phyloP scores from a whole-genome alignment of 148 eudicot genomes.

The Bassia scoparia region DNA sequence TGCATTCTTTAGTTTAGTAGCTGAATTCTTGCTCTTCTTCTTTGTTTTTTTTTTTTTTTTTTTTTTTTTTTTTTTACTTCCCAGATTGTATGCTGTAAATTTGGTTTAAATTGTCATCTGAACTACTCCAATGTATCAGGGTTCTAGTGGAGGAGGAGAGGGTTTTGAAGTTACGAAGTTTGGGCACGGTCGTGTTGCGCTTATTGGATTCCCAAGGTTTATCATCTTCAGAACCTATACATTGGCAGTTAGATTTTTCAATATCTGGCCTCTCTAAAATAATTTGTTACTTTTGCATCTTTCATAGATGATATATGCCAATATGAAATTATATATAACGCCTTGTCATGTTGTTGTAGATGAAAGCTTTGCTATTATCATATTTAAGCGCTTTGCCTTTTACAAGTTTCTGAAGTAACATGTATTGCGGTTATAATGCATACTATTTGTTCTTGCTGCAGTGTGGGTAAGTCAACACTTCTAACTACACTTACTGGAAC shows the following conservation, averaged over 20 bases:
- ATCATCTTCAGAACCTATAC: slow-evolving; percentile 18
- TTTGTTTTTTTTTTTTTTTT: background rate
- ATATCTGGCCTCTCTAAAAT: background rate
- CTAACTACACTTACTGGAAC: slow-evolving; percentile 94
- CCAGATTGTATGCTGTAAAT: background rate
- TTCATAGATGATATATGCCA: slow-evolving; percentile 3
- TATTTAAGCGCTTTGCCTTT: background rate
- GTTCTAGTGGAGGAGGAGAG: slow-evolving; percentile 97
- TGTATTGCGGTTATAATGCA: background rate
- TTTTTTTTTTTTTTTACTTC: background rate
- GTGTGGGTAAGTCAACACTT: slow-evolving; percentile 99
- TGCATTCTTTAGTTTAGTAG: slow-evolving; percentile 1
- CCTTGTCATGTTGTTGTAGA: background rate
- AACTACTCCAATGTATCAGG: slow-evolving; percentile 44
- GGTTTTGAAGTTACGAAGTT: slow-evolving; percentile 98
- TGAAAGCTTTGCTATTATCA: slow-evolving; percentile 1
- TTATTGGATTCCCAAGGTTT: slow-evolving; percentile 98
- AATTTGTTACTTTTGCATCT: background rate
- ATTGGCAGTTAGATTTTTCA: background rate
- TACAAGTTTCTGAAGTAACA: background rate
- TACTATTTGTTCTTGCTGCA: slow-evolving; percentile 30
- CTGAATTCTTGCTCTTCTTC: background rate
- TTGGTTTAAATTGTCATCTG: slow-evolving; percentile 14
- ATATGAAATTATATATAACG: background rate
- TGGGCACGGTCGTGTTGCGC: slow-evolving; percentile 98